These are phyloP conservation scores for Mangifera indica DNA, from an alignment of 345 rosid species.

Conservation along the genomic window DNA sequence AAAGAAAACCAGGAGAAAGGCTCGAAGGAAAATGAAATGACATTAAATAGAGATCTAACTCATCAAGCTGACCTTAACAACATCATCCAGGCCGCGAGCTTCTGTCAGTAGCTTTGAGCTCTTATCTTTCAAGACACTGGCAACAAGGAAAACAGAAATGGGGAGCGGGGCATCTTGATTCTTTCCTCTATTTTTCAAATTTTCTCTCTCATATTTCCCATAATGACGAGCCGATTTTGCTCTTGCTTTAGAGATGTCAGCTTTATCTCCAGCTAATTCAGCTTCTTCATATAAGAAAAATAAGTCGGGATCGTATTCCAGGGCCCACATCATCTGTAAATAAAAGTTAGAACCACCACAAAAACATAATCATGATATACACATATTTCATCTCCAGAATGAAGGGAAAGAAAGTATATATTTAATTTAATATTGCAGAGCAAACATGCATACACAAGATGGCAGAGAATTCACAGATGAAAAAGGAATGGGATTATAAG, in stretches of 20 bases:
- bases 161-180: constrained; percentile 73
- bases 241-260: constrained; percentile 60
- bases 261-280: constrained; percentile 39
- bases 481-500: not conserved
- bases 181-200: constrained; percentile 57
- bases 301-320: constrained; percentile 89
- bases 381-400: constrained; percentile 1
- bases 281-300: constrained; percentile 69
- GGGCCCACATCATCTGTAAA: constrained; percentile 99
- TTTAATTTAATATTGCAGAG: not conserved
- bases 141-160: constrained; percentile 90
- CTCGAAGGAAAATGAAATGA: not conserved
- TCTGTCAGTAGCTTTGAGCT: constrained; percentile 74
- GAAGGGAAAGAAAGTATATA: not conserved
- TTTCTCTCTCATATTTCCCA: constrained; percentile 90
- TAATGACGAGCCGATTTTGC: constrained; percentile 60
- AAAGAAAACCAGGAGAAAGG: not conserved
- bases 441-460: not conserved
- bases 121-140: constrained; percentile 94
- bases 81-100: constrained; percentile 95
- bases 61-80: constrained; percentile 63
- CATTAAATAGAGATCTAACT: not conserved
- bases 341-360: constrained; percentile 13
- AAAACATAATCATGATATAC: constrained; percentile 1
- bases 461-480: not conserved